Evolutionary conservation across 2,329 filamentous ascomycete genomes (phyloP).

Genomic region (Fusarium beomiforme): DNA sequence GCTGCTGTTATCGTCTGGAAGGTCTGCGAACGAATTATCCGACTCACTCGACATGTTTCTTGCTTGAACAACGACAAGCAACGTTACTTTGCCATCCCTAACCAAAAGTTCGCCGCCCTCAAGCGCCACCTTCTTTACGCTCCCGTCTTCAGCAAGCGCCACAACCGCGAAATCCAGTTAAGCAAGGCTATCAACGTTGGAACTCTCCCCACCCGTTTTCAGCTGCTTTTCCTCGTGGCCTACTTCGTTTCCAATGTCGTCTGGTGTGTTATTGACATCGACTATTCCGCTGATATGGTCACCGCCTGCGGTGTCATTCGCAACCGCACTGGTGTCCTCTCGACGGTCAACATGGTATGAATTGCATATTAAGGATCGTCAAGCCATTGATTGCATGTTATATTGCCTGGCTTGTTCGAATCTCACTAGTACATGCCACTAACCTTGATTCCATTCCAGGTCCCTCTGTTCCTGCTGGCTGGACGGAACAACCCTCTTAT

Average conservation of each 20-base stretch:
- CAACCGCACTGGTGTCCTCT: constrained; percentile 75
- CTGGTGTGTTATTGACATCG: constrained; percentile 75
- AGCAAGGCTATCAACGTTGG: constrained; percentile 66
- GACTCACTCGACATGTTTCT: constrained; percentile 77
- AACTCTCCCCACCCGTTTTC: constrained; percentile 70
- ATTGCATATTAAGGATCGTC: not conserved
- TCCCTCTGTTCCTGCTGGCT: constrained; percentile 78
- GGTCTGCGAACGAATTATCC: constrained; percentile 66
- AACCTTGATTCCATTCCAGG: constrained; percentile 42
- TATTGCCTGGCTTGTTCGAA: not conserved
- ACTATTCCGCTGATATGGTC: constrained; percentile 61
- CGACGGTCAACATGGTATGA: constrained; percentile 78
- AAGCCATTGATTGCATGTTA: not conserved
- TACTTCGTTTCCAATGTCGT: constrained; percentile 68
- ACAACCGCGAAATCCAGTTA: constrained; percentile 71
- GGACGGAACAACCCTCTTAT: constrained; percentile 84
- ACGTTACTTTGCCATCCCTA: constrained; percentile 76
- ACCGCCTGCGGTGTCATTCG: constrained; percentile 62
- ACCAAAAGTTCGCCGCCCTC: constrained; percentile 64
- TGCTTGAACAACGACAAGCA: constrained; percentile 84
- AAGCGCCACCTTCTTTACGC: constrained; percentile 81
- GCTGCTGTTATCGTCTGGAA: constrained; percentile 74
- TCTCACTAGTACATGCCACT: not conserved
- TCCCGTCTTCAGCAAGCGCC: constrained; percentile 68
- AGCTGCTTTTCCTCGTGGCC: constrained; percentile 62